Evolutionary conservation across 75 land plant species (phyloP).

Genomic region (Picea glauca): DNA sequence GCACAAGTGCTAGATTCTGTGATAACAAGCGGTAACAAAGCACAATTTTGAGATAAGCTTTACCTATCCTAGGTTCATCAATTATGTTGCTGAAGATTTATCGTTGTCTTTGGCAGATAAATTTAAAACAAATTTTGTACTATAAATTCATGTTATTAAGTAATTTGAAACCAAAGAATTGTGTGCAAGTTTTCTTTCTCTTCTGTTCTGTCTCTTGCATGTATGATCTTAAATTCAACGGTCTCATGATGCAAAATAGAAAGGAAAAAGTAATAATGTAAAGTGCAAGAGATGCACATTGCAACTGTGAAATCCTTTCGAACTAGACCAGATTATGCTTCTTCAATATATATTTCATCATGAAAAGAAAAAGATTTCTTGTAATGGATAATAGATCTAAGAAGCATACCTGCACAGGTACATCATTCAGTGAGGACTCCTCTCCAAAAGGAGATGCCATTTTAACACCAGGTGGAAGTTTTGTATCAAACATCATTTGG

Average conservation of each 20-base stretch:
- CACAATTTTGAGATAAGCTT: neutral
- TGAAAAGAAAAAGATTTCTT: neutral
- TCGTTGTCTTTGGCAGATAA: too few relatives aligned
- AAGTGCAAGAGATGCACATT: too few relatives aligned
- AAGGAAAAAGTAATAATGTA: too few relatives aligned
- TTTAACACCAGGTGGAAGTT: constrained; percentile 71
- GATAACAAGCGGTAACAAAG: neutral
- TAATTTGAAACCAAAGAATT: too few relatives aligned
- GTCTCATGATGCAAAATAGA: neutral
- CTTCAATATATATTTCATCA: constrained; percentile 3
- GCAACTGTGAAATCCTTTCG: neutral
- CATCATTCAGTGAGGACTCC: constrained; percentile 66
- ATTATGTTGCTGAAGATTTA: too few relatives aligned
- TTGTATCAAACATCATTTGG: constrained; percentile 83
- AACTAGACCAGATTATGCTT: neutral
- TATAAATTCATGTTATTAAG: too few relatives aligned
- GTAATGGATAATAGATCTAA: neutral
- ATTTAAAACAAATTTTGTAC: too few relatives aligned
- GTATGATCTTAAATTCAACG: too few relatives aligned
- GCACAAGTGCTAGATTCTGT: too few relatives aligned
- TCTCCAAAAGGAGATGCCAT: constrained; percentile 69
- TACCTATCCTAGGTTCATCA: neutral
- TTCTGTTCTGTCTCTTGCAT: too few relatives aligned
- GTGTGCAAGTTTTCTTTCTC: too few relatives aligned
- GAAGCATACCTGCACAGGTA: constrained; percentile 61